These are phyloP conservation scores for Kentomonas sorsogonicus DNA, from an alignment of 208 protist genomes.

Conservation along the genomic window DNA sequence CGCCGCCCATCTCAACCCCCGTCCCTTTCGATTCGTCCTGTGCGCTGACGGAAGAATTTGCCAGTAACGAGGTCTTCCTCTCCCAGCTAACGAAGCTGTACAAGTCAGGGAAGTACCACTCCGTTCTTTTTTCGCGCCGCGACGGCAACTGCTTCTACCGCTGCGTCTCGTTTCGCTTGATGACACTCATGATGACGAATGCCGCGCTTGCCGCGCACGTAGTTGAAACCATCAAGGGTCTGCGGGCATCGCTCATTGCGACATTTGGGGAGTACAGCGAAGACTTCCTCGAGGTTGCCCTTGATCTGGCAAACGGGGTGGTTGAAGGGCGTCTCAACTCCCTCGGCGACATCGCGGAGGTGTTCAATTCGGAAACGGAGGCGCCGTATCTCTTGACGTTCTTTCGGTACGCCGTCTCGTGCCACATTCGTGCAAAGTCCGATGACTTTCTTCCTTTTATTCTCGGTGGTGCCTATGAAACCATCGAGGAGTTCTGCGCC, in stretches of 20 bases:
- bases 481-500: conserved; percentile 55
- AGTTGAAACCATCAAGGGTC: conserved; percentile 11
- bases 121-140: conserved; percentile 60
- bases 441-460: conserved; percentile 77
- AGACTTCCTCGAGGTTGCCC: conserved; percentile 65
- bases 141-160: conserved; percentile 90
- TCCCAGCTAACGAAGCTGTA: conserved; percentile 49
- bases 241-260: conserved; percentile 21
- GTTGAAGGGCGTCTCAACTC: conserved; percentile 16
- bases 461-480: conserved; percentile 50
- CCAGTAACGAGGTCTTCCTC: conserved; percentile 25
- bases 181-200: conserved; percentile 26
- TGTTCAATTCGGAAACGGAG: conserved; percentile 25
- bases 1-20: conserved; percentile 32
- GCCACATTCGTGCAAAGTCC: conserved; percentile 45
- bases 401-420: conserved; percentile 69
- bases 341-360: conserved; percentile 15
- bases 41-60: conserved; percentile 35
- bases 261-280: conserved; percentile 65
- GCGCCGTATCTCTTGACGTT: conserved; percentile 58
- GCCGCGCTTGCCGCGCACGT: conserved; percentile 15
- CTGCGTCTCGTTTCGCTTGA: conserved; percentile 55
- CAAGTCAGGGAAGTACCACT: conserved; percentile 12
- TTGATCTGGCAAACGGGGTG: conserved; percentile 27
- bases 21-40: conserved; percentile 25